Evolutionary conservation across 169 alveolate species (phyloP), one percentile per base, ranked within the genome.

Genomic region (Plasmodium gonderi): DNA sequence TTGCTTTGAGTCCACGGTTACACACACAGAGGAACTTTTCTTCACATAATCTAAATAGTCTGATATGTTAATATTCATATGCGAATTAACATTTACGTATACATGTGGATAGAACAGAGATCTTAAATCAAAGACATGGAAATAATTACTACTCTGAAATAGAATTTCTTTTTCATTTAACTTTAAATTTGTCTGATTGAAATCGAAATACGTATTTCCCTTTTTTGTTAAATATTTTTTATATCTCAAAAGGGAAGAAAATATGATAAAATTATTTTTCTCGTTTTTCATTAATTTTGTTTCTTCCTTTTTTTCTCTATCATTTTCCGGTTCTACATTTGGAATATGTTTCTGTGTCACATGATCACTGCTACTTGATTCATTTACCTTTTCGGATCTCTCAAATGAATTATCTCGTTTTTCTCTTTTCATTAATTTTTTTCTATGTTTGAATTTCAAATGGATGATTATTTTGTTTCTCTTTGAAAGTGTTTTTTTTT

Each of bases 131-230:
- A 87, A 87, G 20, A 87, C 45, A 36, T 87, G 93, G 47, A 51
- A 87, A 47, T 54, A 87, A 36, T 74, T 87, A 68, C 93, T 87
- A 36, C 69, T 87, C 36, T 87, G 93, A 8, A 87, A 54, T 64
- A 87, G 33, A 76, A 87, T 40, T 11, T 87, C 93, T 38, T 87
- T 87, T 78, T 87, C 93, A 78, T 87, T 87, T 33, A 87, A 54
- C 45, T 38, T 29, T 87, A 87, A 60, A 47, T 87, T 87, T 20
- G 85, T 74, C 2, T 76, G 79, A 42, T 75, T 87, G 47, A 87
- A 87, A 65, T 87, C 93, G 29, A 87, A 87, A 14, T 75, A 87
- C 8, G 44, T 87, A 67, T 87, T 87, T 1, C 93, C 93, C 38
- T 87, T 87, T 77, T 87, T 87, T 45, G 80, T 54, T 38, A 75